Conservation (phyloP, 192 early-diverging fungal genomes). For the Coemansia sp. region DNA sequence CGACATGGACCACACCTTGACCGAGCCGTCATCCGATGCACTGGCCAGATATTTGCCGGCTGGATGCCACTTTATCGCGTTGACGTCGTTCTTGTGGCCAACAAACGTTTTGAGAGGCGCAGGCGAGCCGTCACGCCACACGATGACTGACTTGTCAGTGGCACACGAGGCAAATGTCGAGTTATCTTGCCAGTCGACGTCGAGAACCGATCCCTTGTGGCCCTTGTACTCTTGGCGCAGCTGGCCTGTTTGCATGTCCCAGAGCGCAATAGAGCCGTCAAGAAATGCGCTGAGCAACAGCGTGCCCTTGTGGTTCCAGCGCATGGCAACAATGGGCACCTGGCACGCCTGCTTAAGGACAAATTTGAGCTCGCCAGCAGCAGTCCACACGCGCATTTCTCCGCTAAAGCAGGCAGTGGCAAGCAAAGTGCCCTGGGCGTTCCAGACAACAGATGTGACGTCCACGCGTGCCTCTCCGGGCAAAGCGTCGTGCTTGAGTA, state of each 20-base stretch:
- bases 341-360: conserved; percentile 66
- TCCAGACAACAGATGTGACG: conserved; percentile 86
- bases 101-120: conserved; percentile 72
- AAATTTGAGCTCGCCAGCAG: conserved; percentile 61
- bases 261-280: conserved; percentile 81
- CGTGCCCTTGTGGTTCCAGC: conserved; percentile 82
- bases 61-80: conserved; percentile 51
- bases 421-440: conserved; percentile 73
- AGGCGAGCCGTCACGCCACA: conserved; percentile 71
- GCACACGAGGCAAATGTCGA: conserved; percentile 88
- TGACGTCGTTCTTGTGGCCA: conserved; percentile 73
- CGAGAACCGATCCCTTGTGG: conserved; percentile 63
- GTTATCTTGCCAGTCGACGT: conserved; percentile 94
- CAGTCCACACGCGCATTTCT: conserved; percentile 80
- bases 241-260: conserved; percentile 79
- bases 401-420: conserved; percentile 89
- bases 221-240: conserved; percentile 43
- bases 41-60: conserved; percentile 51
- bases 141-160: conserved; percentile 75
- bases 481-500: conserved; percentile 57
- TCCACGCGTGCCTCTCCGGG: conserved; percentile 60
- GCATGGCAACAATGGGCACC: conserved; percentile 80
- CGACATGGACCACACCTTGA: conserved; percentile 45
- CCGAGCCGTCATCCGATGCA: conserved; percentile 50
- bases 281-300: conserved; percentile 74